Evolutionary conservation across 139 green algal genomes (phyloP), one percentile per base, ranked within the genome.

Genomic region (Chlamydomonas incerta): DNA sequence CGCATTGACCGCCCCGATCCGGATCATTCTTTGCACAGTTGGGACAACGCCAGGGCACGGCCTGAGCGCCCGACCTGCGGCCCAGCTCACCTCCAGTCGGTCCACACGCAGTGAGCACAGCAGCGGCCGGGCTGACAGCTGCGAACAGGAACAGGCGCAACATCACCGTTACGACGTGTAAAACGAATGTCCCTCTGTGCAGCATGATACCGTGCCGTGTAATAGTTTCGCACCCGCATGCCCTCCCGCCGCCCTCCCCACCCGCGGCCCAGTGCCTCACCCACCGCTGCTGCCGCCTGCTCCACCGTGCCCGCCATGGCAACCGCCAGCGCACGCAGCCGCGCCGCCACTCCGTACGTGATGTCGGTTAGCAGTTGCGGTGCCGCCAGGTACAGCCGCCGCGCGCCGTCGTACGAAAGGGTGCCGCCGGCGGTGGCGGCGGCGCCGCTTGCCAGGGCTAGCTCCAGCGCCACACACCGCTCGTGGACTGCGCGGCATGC

Each of bases 351-450:
- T 0, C 63, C 77, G 62, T 31, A 74, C 1, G 41, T 73, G 14
- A 83, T 83, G 77, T 83, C 77, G 29, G 41, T 66, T 46, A 83
- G 63, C 37, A 83, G 77, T n/a, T 8, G 41, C 20, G 77, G 77
- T 0, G 41, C 60, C 18, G 77, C 63, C 37, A 66, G 5, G 77
- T 83, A 83, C 28, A 83, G 14, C 47, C 21, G 41, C 41, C 41
- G 41, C 15, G 29, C 75, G 26, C 63, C 63, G 28, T n/a, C 6
- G 26, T 35, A 23, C 18, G 77, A 21, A 41, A 74, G 65, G 6
- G 41, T 50, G 41, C 41, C 41, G 41, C 41, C 41, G 41, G 41
- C 41, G 5, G 41, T 50, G 41, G 41, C 41, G 41, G 41, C 41
- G 41, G 6, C 41, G 41, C 41, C 41, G 8, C 41, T 8, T 8